Evolutionary conservation across 1,284 basidiomycete genomes (phyloP), one percentile per base, ranked within the genome.

Genomic region (Hemileia vastatrix): DNA sequence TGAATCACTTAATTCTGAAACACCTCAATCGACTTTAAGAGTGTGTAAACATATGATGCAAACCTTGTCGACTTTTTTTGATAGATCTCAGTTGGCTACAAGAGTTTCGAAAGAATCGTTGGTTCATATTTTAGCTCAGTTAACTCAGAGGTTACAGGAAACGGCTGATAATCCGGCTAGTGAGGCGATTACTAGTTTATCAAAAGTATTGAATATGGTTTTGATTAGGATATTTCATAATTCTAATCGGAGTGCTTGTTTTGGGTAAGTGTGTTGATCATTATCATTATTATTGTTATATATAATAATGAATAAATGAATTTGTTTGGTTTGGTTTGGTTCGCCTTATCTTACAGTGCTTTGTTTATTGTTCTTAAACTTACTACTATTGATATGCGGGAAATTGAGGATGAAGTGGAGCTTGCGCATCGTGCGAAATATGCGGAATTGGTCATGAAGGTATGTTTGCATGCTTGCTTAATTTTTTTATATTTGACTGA

Each of bases 151-250:
- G 23, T 81, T 98, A 40, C 82, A 95, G 47, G 88, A 94, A 73
- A 92, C 92, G 48, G 91, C 95, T 70, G 90, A 74, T 67, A 63
- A 73, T 70, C 40, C 70, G 23, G 67, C 60, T 13, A 68, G 71
- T 67, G 57, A 72, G 60, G 61, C 75, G 21, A 74, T 74, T 18
- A 69, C 76, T 45, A 73, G 72, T 76, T 75, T 95, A 68, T 92
- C 92, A 19, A 85, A 90, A 64, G 96, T 95, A 77, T 90, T 98
- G 77, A 98, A 98, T 77, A 94, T 96, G 86, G 93, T 98, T 64
- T 88, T 98, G 64, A 81, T 98, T 58, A 85, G 93, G 31, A 78
- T 94, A 57, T 94, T 99, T 77, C 87, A 90, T 33, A 92, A 91
- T 13, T 88, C 89, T 32, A 82, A 91, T 68, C 83, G 89, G 65